Evolutionary conservation across 768 basidiomycete genomes (phyloP), one percentile per base, ranked within the genome.

Genomic region (Cantharellus anzutake): DNA sequence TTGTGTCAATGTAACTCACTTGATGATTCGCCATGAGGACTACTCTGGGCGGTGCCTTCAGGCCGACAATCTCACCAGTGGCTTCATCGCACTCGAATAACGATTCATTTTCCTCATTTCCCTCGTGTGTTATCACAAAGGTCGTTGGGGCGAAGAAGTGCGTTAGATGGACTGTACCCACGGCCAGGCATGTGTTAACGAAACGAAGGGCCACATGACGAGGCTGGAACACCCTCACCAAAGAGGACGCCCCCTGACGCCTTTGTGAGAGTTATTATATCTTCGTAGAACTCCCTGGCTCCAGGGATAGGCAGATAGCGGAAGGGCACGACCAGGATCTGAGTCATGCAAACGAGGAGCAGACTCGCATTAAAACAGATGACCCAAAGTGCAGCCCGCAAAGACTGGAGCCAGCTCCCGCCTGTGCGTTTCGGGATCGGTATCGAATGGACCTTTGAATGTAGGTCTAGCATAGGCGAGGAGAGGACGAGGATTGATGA

Each of bases 21-120:
- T 93, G 94, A 68, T 99, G 94, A 68, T 99, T 99, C 11, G 88
- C 80, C 65, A 92, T 87, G 63, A 91, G 71, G 35, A 98, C 83
- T 41, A 83, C 78, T 68, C 89, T 83, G 63, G 78, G 78, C 1
- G 91, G 89, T 16, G 96, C 70, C 60, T 81, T 77, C 58, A 97
- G 71, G 4, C 74, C 75, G 2, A 76, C 68, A 40, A 84, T 75
- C 41, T 73, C 71, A 4, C 89, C 88, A 2, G 70, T 67, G 35
- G 42, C 4, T 7, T 67, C 65, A 65, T 87, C 77, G 59, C 75
- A 78, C 42, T 78, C 69, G 11, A 83, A 76, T 20, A 86, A 70
- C 4, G 68, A 66, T 37, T 78, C 74, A 34, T 86, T 73, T 60
- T 74, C 74, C 3, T 84, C 84, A 59, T 82, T 70, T 1, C 73